Base-by-base conservation (phyloP, 2,329 filamentous ascomycete species). In the Fusarium longipes region DNA sequence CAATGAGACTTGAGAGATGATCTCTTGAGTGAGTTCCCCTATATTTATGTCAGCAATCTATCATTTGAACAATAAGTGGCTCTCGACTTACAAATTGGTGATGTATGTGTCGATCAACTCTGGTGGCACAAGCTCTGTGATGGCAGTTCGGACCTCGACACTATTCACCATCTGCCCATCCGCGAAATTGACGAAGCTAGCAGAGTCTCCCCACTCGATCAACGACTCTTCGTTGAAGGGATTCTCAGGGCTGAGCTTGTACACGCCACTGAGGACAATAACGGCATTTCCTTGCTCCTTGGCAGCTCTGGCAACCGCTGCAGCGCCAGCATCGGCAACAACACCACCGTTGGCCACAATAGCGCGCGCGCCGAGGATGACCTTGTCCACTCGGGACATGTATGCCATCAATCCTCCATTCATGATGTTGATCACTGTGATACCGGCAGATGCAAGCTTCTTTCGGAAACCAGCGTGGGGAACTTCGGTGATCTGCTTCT, bases 361-460 rank as follows among this genome's bases (percentile, higher is more conserved):
- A 5, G 92, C 91, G 74, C 94, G 91, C 8, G 95, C 95, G 14
- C 92, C 91, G 8, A 99, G 84, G 47, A 99, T 92, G 63, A 99
- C 95, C 81, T 97, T 97, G 83, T 95, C 96, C 72, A 97, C 93
- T 62, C 91, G 89, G 10, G 94, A 92, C 92, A 99, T 98, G 73
- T 98, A 92, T 1, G 94, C 93, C 81, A 94, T 96, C 53, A 97
- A 86, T 11, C 93, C 92, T 9, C 89, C 91, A 78, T 97, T 94
- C 40, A 93, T 89, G 55, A 98, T 89, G 62, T 92, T 86, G 70
- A 97, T 91, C 39, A 97, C 91, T 2, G 88, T 91, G 55, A 96
- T 91, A 25, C 94, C 94, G 33, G 90, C 87, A 2, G 89, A 86
- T 6, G 87, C 89, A 61, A 98, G 84, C 45, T 93, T 89, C 78